A percentile compares a stretch with the other conserved stretches of the same genome.
These are phyloP conservation scores for Fraxinus ornus DNA, from an alignment of 305 asterid species.

Conservation along the genomic window DNA sequence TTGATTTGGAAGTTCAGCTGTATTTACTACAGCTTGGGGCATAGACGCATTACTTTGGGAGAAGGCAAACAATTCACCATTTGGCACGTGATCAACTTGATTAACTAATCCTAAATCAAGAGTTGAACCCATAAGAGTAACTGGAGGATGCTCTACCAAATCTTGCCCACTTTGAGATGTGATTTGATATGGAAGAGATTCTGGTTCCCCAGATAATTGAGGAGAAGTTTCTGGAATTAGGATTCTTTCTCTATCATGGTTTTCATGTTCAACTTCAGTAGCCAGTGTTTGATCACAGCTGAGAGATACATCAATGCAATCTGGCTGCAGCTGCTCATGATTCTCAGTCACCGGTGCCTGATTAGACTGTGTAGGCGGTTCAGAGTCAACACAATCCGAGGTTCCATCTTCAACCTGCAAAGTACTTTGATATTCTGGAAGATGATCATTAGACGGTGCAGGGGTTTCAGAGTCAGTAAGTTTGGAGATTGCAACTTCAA, in stretches of 20 bases:
- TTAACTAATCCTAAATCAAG: constrained; percentile 25
- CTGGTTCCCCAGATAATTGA: constrained; percentile 22
- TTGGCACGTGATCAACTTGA: constrained; percentile 26
- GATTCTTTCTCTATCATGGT: constrained; percentile 28
- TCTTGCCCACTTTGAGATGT: constrained; percentile 33
- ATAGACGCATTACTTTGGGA: constrained; percentile 32
- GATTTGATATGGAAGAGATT: constrained; percentile 26
- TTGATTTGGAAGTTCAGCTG: constrained; percentile 34
- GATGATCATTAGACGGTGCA: constrained; percentile 13
- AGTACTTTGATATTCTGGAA: constrained; percentile 14
- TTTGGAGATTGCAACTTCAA: background rate
- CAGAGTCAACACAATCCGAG: constrained; percentile 20
- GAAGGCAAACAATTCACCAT: constrained; percentile 23
- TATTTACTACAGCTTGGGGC: constrained; percentile 26
- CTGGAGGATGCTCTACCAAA: constrained; percentile 28
- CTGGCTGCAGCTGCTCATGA: constrained; percentile 26
- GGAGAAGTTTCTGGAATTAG: constrained; percentile 30
- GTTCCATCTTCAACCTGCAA: constrained; percentile 18
- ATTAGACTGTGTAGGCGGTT: constrained; percentile 16
- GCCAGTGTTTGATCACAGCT: constrained; percentile 23
- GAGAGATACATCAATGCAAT: constrained; percentile 24
- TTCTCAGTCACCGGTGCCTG: constrained; percentile 21
- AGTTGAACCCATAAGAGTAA: constrained; percentile 5
- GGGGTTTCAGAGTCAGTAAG: background rate
- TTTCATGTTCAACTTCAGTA: constrained; percentile 27